Percentiles rank a stretch among this genome's conserved stretches.
Evolutionary conservation across 1,284 basidiomycete species (phyloP).

Genomic region (Paramarasmius palmivorus): DNA sequence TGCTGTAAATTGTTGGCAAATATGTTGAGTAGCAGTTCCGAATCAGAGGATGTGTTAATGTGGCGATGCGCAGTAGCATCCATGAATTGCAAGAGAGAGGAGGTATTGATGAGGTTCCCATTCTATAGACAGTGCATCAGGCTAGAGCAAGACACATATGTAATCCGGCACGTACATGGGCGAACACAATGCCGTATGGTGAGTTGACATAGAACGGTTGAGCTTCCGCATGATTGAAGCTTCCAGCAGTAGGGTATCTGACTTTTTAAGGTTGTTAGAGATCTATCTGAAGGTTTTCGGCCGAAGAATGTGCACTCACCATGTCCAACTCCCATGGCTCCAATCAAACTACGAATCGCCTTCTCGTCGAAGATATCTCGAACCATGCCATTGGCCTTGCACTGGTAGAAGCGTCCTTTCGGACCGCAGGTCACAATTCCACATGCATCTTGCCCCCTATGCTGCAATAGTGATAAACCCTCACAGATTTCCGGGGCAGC

Average conservation of each 20-base stretch:
- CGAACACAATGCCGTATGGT: constrained; percentile 97
- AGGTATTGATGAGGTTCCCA: constrained; percentile 97
- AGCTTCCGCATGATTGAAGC: constrained; percentile 96
- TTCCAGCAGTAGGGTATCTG: constrained; percentile 97
- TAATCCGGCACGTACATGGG: constrained; percentile 69
- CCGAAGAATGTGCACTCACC: constrained; percentile 60
- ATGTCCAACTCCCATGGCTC: constrained; percentile 98
- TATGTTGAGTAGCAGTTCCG: constrained; percentile 95
- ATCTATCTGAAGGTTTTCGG: constrained; percentile 8
- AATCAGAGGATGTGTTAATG: constrained; percentile 99
- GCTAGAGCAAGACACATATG: constrained; percentile 1
- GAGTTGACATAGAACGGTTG: constrained; percentile 99
- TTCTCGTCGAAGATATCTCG: constrained; percentile 93
- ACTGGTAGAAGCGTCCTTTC: constrained; percentile 95
- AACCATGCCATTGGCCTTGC: constrained; percentile 99
- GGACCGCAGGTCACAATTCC: constrained; percentile 97
- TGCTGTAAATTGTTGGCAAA: constrained; percentile 98
- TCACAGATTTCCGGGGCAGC: constrained; percentile 88
- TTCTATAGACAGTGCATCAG: constrained; percentile 62
- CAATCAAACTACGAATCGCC: constrained; percentile 78
- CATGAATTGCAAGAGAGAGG: constrained; percentile 85
- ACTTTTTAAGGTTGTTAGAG: constrained; percentile 47
- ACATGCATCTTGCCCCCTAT: constrained; percentile 97
- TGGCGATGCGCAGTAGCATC: constrained; percentile 97
- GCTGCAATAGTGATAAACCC: constrained; percentile 88